These are phyloP conservation scores for Zarea fungicola DNA, from an alignment of 2,329 filamentous ascomycete species.

Conservation along the genomic window DNA sequence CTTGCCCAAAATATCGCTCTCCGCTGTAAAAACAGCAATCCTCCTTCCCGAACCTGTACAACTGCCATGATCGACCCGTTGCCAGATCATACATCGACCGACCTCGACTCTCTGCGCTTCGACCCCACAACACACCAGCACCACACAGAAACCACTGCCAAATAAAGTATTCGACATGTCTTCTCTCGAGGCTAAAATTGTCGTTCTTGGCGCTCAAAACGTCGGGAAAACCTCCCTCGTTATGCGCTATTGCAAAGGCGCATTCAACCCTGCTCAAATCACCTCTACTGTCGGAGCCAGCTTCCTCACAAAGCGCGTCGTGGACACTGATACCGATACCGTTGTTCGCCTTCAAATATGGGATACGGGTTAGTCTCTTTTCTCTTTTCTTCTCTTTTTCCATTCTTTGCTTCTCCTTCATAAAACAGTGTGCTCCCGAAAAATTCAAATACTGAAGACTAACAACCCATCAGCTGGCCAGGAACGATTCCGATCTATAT, in stretches of 20 bases:
- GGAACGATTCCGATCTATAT: conserved; percentile 91
- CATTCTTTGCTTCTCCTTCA: conserved; percentile 12
- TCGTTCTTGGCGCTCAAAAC: conserved; percentile 73
- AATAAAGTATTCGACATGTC: too few relatives aligned
- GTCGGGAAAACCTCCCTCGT: conserved; percentile 77
- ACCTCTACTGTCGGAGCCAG: conserved; percentile 74
- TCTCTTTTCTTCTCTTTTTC: not conserved
- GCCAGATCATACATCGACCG: too few relatives aligned
- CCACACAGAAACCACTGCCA: conserved; percentile 17
- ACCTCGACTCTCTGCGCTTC: too few relatives aligned
- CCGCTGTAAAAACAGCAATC: conserved; percentile 4
- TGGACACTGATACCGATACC: conserved; percentile 80
- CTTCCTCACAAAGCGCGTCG: conserved; percentile 73
- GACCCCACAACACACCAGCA: not conserved
- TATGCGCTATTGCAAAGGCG: conserved; percentile 68
- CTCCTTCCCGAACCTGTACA: not conserved
- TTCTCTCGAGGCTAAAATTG: conserved; percentile 75
- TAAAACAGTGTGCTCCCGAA: too few relatives aligned
- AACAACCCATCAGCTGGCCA: conserved; percentile 59
- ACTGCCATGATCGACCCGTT: too few relatives aligned
- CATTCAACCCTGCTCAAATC: conserved; percentile 59
- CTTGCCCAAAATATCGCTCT: not conserved
- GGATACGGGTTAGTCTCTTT: conserved; percentile 64
- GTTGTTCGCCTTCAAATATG: conserved; percentile 90
- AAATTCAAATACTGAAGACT: too few relatives aligned